A percentile compares a stretch with the other conserved stretches of the same genome.
Conservation (phyloP, 2,329 filamentous ascomycete genomes). For the Pseudogymnoascus sp. region DNA sequence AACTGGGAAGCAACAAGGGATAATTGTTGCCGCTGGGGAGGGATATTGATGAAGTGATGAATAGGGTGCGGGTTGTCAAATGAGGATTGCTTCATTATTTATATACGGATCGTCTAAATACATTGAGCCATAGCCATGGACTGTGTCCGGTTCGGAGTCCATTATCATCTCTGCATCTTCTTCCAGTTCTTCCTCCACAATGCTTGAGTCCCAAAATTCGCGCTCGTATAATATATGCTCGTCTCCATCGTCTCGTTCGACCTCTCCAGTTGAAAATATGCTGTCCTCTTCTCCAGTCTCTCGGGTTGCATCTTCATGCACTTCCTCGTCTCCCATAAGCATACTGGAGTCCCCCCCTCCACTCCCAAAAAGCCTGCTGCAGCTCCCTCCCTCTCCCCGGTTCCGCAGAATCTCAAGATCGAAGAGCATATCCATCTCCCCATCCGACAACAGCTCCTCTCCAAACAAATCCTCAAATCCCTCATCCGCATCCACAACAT, state of each 20-base stretch:
- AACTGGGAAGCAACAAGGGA: neutral
- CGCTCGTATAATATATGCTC: neutral
- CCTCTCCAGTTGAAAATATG: neutral
- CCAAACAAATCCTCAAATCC: neutral
- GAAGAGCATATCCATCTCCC: conserved; percentile 5
- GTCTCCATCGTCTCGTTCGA: neutral
- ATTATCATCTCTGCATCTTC: neutral
- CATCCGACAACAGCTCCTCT: neutral
- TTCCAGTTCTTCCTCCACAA: neutral
- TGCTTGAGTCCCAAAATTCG: neutral
- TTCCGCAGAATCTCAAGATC: conserved; percentile 5
- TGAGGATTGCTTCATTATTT: conserved; percentile 1
- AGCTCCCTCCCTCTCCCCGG: neutral
- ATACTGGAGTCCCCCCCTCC: neutral
- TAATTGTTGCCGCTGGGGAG: neutral
- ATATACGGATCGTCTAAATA: neutral
- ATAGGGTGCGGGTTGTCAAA: neutral
- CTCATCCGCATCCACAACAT: neutral
- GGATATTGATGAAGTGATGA: conserved; percentile 4
- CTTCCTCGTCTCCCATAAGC: neutral
- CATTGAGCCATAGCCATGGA: neutral
- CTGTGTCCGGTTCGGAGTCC: neutral
- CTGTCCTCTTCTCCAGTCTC: neutral
- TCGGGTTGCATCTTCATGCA: neutral
- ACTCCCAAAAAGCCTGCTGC: neutral